Conservation (phyloP, 1,284 basidiomycete genomes). For the Singerocomus inundabilis region DNA sequence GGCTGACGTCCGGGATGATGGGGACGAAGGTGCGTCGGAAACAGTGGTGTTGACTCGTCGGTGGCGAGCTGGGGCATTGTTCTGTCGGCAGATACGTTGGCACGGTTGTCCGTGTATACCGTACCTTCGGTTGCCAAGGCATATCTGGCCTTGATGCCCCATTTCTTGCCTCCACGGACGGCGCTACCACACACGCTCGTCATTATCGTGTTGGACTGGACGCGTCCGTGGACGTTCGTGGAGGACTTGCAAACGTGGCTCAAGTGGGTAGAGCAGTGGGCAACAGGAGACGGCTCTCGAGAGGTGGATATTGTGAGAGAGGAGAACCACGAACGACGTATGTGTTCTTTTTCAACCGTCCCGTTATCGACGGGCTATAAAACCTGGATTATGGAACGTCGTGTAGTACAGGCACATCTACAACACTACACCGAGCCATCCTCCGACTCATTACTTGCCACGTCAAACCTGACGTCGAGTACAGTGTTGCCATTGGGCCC, state of each 20-base stretch:
- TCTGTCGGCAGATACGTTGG: constrained; percentile 67
- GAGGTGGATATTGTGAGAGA: constrained; percentile 70
- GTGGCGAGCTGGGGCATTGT: not conserved
- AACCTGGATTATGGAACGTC: constrained; percentile 1
- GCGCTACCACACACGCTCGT: constrained; percentile 78
- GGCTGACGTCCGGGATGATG: constrained; percentile 82
- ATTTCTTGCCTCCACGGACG: constrained; percentile 74
- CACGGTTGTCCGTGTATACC: constrained; percentile 85
- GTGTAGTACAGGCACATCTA: constrained; percentile 79
- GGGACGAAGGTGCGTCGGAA: constrained; percentile 73
- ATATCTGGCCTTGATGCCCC: constrained; percentile 77
- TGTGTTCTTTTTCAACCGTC: constrained; percentile 35
- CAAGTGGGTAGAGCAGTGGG: constrained; percentile 80
- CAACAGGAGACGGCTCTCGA: constrained; percentile 60
- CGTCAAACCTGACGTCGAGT: constrained; percentile 52
- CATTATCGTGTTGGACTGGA: constrained; percentile 94
- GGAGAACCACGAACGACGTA: constrained; percentile 81
- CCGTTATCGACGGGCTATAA: not conserved
- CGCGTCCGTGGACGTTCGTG: constrained; percentile 87
- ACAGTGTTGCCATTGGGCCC: constrained; percentile 76
- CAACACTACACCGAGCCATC: constrained; percentile 89
- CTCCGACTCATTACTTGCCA: constrained; percentile 55
- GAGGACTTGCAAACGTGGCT: constrained; percentile 89
- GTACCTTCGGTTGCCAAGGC: constrained; percentile 77
- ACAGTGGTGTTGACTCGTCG: not conserved